Percentiles rank a stretch among this genome's conserved stretches.
Conservation (phyloP, 306 rosid genomes). For the Quercus bicolor region DNA sequence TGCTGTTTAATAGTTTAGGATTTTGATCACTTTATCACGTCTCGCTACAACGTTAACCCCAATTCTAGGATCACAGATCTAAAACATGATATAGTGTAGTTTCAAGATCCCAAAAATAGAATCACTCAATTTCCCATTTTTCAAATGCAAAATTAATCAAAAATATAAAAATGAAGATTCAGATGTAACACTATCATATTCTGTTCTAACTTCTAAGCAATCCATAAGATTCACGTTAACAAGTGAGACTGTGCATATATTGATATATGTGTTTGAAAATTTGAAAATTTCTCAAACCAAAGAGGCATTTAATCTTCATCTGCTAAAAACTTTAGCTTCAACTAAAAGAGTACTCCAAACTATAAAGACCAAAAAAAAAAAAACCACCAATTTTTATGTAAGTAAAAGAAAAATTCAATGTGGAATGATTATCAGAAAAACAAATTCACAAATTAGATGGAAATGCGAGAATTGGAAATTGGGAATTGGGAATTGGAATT, state of each 20-base stretch:
- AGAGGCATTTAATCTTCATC: too few relatives aligned
- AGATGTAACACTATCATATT: not conserved
- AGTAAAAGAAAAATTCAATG: constrained; percentile 2
- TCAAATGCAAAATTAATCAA: not conserved
- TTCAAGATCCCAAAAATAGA: not conserved
- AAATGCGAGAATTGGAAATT: not conserved
- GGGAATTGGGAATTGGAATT: not conserved
- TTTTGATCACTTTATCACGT: not conserved
- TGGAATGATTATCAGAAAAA: not conserved
- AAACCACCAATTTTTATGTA: not conserved
- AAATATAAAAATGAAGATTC: not conserved
- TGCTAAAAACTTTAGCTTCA: not conserved
- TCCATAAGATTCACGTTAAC: not conserved
- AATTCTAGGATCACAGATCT: not conserved
- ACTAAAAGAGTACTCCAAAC: constrained; percentile 1
- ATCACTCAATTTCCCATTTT: not conserved
- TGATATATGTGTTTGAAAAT: not conserved
- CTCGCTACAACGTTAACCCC: not conserved
- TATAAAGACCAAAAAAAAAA: not conserved
- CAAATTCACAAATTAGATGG: too few relatives aligned
- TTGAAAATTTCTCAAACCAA: too few relatives aligned
- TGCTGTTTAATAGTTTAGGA: too few relatives aligned
- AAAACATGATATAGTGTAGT: not conserved
- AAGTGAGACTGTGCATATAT: not conserved
- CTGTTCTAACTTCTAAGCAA: not conserved